These are phyloP conservation scores for Adansonia rubrostipa DNA, from an alignment of 441 rosid genomes.

Conservation along the genomic window DNA sequence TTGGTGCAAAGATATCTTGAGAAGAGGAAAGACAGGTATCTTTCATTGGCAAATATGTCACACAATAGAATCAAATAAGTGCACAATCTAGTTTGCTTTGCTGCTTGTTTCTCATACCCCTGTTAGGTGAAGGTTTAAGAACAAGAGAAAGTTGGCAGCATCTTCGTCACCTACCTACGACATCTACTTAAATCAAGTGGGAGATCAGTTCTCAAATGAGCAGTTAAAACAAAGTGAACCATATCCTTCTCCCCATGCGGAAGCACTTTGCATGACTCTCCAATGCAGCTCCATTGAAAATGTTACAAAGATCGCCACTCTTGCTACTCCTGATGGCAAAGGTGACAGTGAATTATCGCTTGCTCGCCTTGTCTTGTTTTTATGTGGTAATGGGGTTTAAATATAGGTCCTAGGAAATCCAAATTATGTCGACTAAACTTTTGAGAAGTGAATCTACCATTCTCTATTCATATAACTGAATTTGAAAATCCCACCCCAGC, in stretches of 20 bases:
- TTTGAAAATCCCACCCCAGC: background rate
- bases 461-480: background rate
- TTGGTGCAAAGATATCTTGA: conserved; percentile 50
- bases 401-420: background rate
- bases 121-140: conserved; percentile 60
- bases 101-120: conserved; percentile 35
- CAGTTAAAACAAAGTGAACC: conserved; percentile 32
- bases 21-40: conserved; percentile 62
- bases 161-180: conserved; percentile 43
- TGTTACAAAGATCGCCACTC: conserved; percentile 24
- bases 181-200: conserved; percentile 36
- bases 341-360: conserved; percentile 30
- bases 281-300: conserved; percentile 30
- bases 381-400: background rate
- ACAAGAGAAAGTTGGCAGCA: conserved; percentile 42
- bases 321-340: conserved; percentile 36
- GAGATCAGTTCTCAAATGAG: conserved; percentile 37
- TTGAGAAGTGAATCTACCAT: background rate
- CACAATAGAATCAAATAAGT: conserved; percentile 18
- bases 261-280: conserved; percentile 28
- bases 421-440: background rate
- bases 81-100: conserved; percentile 34
- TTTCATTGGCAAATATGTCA: conserved; percentile 19
- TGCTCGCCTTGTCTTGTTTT: background rate
- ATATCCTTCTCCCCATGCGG: conserved; percentile 34